These are phyloP conservation scores for Argentina anserina DNA, from an alignment of 306 rosid genomes.

Conservation along the genomic window DNA sequence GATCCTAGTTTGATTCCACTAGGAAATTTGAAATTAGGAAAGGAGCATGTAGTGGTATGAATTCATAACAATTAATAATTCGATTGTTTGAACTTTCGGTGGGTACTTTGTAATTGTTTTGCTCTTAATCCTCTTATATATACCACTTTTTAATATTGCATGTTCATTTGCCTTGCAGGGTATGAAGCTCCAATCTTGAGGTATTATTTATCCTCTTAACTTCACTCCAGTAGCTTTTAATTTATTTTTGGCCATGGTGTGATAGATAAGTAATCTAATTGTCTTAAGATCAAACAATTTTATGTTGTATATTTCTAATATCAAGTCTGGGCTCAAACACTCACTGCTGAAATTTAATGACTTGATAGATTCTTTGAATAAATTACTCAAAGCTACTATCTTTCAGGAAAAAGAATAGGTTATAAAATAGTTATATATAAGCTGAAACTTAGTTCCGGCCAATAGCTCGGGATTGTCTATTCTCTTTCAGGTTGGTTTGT, in stretches of 20 bases:
- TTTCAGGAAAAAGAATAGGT: neutral
- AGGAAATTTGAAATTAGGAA: neutral
- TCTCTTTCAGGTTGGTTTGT: neutral
- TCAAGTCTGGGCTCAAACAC: neutral
- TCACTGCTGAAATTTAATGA: neutral
- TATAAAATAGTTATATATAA: too few species aligned
- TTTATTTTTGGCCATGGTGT: neutral
- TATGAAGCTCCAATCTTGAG: conserved; percentile 59
- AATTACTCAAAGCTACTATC: neutral
- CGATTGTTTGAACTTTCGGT: neutral
- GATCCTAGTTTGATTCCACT: neutral
- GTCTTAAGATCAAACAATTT: neutral
- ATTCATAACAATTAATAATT: neutral
- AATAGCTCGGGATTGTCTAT: neutral
- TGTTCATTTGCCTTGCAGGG: conserved; percentile 39
- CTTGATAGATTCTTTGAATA: neutral
- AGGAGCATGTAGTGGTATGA: neutral
- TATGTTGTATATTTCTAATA: neutral
- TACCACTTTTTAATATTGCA: neutral
- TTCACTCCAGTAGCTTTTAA: neutral
- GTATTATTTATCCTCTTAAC: conserved; percentile 26
- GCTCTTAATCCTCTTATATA: neutral
- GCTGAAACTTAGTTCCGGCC: neutral
- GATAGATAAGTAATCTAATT: neutral
- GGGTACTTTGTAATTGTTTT: neutral